These are phyloP conservation scores for Kuraishia borneana DNA, from an alignment of 805 yeast species.

Conservation along the genomic window DNA sequence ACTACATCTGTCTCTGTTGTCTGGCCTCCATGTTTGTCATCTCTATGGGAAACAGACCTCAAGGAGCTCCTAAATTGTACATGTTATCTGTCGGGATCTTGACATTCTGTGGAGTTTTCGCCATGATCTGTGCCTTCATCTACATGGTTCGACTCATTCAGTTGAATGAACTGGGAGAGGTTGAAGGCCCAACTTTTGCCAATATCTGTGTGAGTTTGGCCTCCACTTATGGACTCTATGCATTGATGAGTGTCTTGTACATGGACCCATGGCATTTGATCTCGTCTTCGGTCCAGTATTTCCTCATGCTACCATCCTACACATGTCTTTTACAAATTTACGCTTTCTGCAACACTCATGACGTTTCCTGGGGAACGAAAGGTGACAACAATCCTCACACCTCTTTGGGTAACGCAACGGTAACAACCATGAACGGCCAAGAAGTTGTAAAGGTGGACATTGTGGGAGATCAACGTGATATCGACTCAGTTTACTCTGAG, in stretches of 20 bases:
- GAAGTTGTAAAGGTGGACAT: constrained; percentile 77
- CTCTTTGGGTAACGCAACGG: constrained; percentile 71
- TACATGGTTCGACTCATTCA: constrained; percentile 56
- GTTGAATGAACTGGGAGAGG: constrained; percentile 21
- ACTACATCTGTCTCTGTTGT: constrained; percentile 73
- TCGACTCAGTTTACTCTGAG: constrained; percentile 73
- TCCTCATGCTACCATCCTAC: constrained; percentile 81
- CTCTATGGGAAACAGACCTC: constrained; percentile 96
- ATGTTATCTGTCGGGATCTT: constrained; percentile 60
- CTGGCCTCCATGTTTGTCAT: constrained; percentile 83
- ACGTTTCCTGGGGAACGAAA: constrained; percentile 98
- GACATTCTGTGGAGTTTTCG: constrained; percentile 71
- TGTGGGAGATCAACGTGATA: constrained; percentile 57
- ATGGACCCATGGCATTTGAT: constrained; percentile 95
- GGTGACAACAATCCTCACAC: constrained; percentile 74
- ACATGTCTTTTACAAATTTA: constrained; percentile 89
- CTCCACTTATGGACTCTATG: constrained; percentile 88
- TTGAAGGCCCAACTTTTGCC: constrained; percentile 39
- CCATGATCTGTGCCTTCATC: constrained; percentile 71
- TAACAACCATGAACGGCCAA: constrained; percentile 70
- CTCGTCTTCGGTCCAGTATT: constrained; percentile 81
- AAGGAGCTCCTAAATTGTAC: constrained; percentile 80
- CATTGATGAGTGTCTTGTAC: constrained; percentile 71
- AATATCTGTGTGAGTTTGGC: constrained; percentile 76
- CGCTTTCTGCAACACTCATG: constrained; percentile 97